These are phyloP conservation scores for Hericium erinaceus DNA, from an alignment of 768 basidiomycete species.

Conservation along the genomic window DNA sequence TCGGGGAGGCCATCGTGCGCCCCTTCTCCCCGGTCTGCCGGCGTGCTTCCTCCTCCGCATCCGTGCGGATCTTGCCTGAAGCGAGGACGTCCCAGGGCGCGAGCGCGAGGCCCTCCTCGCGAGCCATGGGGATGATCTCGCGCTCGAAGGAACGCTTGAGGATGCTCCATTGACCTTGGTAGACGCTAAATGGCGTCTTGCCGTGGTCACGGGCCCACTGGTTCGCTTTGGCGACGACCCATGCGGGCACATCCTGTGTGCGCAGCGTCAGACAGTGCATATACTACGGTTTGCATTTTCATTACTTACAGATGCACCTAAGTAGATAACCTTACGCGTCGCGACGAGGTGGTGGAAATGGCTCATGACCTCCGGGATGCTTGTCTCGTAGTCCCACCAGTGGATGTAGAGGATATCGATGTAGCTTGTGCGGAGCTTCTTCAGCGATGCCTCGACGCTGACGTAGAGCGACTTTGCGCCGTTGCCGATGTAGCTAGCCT, in stretches of 20 bases:
- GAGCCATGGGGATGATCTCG: constrained; percentile 30
- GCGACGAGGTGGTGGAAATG: too few relatives aligned
- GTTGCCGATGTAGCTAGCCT: constrained; percentile 27
- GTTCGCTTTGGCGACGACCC: constrained; percentile 30
- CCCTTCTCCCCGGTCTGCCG: constrained; percentile 26
- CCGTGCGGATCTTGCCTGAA: constrained; percentile 28
- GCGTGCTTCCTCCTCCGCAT: constrained; percentile 25
- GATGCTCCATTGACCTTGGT: constrained; percentile 29
- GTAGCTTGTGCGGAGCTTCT: too few relatives aligned
- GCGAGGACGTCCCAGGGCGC: constrained; percentile 34
- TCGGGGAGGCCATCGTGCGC: constrained; percentile 9
- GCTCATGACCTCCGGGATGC: too few relatives aligned
- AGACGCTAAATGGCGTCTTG: constrained; percentile 34
- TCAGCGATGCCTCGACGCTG: too few relatives aligned
- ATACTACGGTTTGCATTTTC: too few relatives aligned
- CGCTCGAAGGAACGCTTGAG: constrained; percentile 32
- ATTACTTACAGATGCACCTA: too few relatives aligned
- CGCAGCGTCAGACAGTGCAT: too few relatives aligned
- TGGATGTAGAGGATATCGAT: background rate
- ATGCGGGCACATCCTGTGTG: constrained; percentile 26
- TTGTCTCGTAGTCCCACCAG: too few relatives aligned
- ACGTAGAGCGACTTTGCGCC: constrained; percentile 8
- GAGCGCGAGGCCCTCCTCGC: constrained; percentile 23
- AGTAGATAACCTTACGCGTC: too few relatives aligned
- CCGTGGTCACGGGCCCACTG: constrained; percentile 28